Conservation (phyloP, 805 yeast species). For the Kodamaea sagamina region DNA sequence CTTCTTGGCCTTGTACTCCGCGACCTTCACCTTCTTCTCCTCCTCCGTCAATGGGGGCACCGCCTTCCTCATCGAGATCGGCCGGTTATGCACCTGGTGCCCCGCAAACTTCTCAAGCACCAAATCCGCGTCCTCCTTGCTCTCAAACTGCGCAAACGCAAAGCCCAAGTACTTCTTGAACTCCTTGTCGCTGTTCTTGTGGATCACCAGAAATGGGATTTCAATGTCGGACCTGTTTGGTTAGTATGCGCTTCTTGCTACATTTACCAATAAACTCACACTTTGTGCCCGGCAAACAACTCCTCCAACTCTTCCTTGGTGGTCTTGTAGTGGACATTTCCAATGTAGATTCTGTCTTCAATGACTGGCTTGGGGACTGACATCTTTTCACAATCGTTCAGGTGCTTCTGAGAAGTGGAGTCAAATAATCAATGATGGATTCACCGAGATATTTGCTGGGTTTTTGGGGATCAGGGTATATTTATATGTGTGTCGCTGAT, state of each 20-base stretch:
- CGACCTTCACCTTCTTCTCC: slow-evolving; percentile 40
- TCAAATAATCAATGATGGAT: slow-evolving; percentile 7
- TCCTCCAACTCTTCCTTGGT: slow-evolving; percentile 47
- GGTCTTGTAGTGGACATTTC: slow-evolving; percentile 45
- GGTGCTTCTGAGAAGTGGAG: slow-evolving; percentile 5
- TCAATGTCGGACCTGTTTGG: slow-evolving; percentile 44
- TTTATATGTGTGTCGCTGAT: slow-evolving; percentile 2
- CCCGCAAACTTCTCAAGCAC: slow-evolving; percentile 47
- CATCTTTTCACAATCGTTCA: slow-evolving; percentile 14
- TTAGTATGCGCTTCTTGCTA: slow-evolving; percentile 13
- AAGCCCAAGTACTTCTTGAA: slow-evolving; percentile 54
- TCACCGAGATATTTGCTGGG: neutral
- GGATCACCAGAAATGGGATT: slow-evolving; percentile 49
- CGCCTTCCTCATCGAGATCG: slow-evolving; percentile 55
- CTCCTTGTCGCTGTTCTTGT: slow-evolving; percentile 35
- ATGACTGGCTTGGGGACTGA: slow-evolving; percentile 30
- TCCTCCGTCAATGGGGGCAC: slow-evolving; percentile 52
- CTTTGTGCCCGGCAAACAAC: slow-evolving; percentile 49
- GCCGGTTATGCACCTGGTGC: slow-evolving; percentile 46
- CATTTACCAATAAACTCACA: slow-evolving; percentile 26
- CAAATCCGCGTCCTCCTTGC: slow-evolving; percentile 45
- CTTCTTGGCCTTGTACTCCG: slow-evolving; percentile 32
- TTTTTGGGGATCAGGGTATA: neutral
- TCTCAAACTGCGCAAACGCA: slow-evolving; percentile 57
- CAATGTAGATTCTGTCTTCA: slow-evolving; percentile 48